phyloP scores from a whole-genome alignment of 495 filamentous ascomycete genomes.

The Penicillium herquei region DNA sequence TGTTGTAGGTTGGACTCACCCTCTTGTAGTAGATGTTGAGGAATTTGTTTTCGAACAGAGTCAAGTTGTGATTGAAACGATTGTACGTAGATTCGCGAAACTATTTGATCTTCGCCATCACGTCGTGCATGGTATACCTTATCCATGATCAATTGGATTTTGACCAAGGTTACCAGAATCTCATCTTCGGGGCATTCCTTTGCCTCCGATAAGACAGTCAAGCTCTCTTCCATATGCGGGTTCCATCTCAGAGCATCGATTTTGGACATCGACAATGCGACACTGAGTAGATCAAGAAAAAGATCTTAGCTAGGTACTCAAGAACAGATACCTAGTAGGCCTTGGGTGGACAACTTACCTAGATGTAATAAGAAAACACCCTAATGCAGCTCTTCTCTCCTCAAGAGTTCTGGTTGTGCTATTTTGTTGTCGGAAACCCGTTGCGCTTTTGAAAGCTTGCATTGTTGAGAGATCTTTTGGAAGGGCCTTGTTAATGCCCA shows the following conservation, averaged over 20 bases:
- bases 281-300: conserved; percentile 20
- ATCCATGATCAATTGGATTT: conserved; percentile 43
- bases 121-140: conserved; percentile 28
- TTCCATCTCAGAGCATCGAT: conserved; percentile 52
- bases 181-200: conserved; percentile 52
- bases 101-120: conserved; percentile 13
- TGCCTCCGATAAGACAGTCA: conserved; percentile 40
- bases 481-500: conserved; percentile 52
- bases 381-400: conserved; percentile 52
- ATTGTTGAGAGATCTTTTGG: conserved; percentile 23
- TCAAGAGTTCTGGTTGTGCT: conserved; percentile 41
- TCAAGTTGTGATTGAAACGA: conserved; percentile 46
- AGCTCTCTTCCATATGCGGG: conserved; percentile 51
- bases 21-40: conserved; percentile 32
- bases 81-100: conserved; percentile 40
- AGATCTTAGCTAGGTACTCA: not conserved
- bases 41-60: conserved; percentile 33
- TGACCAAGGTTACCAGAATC: conserved; percentile 46
- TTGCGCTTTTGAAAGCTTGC: conserved; percentile 25
- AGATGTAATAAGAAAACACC: conserved; percentile 52
- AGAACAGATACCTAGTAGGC: conserved; percentile 2
- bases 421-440: conserved; percentile 17
- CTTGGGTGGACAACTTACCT: conserved; percentile 31
- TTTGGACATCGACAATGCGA: conserved; percentile 43
- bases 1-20: conserved; percentile 25